Evolutionary conservation across 2,329 filamentous ascomycete species (phyloP).

Genomic region (Atkinsonella texensis): DNA sequence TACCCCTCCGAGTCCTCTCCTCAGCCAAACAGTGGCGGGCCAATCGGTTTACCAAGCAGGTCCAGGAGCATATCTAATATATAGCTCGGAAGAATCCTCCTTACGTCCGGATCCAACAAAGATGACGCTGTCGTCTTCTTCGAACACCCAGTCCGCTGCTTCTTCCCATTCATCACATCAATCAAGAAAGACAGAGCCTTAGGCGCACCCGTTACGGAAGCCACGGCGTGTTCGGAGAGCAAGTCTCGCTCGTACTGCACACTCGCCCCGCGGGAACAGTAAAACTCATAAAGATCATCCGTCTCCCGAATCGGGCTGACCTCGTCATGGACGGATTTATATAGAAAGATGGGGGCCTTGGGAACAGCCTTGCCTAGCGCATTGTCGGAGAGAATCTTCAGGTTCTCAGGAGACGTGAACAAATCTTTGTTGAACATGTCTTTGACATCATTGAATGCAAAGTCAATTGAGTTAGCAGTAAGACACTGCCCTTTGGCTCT

Average conservation of each 20-base stretch:
- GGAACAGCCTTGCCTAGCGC: neutral
- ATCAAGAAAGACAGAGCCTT: neutral
- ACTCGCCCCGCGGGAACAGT: neutral
- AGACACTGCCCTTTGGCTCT: slow-evolving; percentile 16
- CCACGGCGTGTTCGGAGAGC: neutral
- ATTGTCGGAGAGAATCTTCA: neutral
- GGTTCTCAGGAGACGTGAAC: neutral
- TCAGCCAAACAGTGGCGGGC: neutral
- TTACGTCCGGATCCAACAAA: neutral
- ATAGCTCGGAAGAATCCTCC: neutral
- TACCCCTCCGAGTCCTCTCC: neutral
- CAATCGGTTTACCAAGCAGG: slow-evolving; percentile 1
- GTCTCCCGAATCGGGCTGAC: slow-evolving; percentile 3
- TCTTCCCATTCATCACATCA: neutral
- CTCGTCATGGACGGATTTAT: neutral
- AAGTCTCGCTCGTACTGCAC: neutral
- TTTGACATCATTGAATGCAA: slow-evolving; percentile 22
- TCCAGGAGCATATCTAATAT: neutral
- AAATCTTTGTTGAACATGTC: slow-evolving; percentile 26
- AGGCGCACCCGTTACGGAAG: neutral
- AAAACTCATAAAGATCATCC: neutral
- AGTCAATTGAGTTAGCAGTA: slow-evolving; percentile 15
- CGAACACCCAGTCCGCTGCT: neutral
- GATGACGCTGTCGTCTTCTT: neutral
- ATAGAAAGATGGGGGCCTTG: slow-evolving; percentile 1